These are phyloP conservation scores for Chlorella sp. DNA, from an alignment of 139 green algal genomes.

Conservation along the genomic window DNA sequence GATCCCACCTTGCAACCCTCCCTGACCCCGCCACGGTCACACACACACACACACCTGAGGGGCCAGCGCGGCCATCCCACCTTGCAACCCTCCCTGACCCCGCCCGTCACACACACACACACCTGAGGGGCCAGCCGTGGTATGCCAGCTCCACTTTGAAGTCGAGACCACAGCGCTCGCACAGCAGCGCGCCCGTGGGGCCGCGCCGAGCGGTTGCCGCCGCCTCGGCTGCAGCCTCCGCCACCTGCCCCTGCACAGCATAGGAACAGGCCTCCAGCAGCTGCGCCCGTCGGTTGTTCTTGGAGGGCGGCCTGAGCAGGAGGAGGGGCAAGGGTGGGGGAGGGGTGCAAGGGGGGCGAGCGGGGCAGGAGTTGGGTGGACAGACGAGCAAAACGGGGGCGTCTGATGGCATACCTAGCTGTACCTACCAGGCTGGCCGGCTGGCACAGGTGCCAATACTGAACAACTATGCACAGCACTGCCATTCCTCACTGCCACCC, in stretches of 20 bases:
- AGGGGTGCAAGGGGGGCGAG: neutral
- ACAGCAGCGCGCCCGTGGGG: neutral
- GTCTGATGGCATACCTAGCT: no score
- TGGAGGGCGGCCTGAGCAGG: neutral
- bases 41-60: no score
- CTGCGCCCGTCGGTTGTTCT: neutral
- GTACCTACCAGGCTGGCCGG: no score
- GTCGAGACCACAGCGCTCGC: neutral
- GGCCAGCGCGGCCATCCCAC: no score
- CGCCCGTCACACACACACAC: neutral
- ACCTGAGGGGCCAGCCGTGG: constrained; percentile 12
- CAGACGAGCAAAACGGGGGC: no score
- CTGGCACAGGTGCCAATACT: neutral
- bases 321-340: neutral
- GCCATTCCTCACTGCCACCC: neutral
- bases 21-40: no score
- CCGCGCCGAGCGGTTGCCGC: neutral
- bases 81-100: neutral
- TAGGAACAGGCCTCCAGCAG: neutral
- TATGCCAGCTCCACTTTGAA: neutral
- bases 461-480: neutral
- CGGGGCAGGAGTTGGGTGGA: neutral
- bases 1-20: no score
- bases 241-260: neutral
- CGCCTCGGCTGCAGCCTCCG: neutral